Evolutionary conservation across 371 early-diverging fungal genomes (phyloP).

Genomic region (Mucor sp.): DNA sequence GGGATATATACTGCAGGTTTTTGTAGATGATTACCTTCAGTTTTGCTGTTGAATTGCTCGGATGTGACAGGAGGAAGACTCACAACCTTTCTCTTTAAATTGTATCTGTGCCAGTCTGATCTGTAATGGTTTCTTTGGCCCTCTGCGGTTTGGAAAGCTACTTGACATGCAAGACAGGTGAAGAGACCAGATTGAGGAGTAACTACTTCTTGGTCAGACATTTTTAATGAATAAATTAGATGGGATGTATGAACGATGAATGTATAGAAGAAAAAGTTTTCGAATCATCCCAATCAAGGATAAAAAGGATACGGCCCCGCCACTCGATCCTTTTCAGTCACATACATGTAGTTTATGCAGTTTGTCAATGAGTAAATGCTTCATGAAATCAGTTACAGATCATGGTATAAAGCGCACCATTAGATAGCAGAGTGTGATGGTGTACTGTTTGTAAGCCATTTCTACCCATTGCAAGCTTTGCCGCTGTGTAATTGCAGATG

Average conservation of each 20-base stretch:
- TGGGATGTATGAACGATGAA: background rate
- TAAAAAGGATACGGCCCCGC: background rate
- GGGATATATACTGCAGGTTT: background rate
- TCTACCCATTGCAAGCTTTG: background rate
- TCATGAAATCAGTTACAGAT: background rate
- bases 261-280: background rate
- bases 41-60: constrained; percentile 66
- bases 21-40: constrained; percentile 31
- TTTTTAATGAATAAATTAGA: background rate
- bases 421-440: background rate
- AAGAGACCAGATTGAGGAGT: constrained; percentile 40
- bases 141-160: constrained; percentile 82
- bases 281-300: background rate
- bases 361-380: background rate
- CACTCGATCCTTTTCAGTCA: constrained; percentile 9
- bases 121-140: constrained; percentile 84
- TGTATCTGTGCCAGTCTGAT: constrained; percentile 89
- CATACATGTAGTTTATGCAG: background rate
- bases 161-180: constrained; percentile 82
- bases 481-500: background rate
- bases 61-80: constrained; percentile 74
- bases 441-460: background rate
- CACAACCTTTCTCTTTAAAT: constrained; percentile 86
- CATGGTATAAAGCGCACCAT: background rate
- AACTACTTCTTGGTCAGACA: constrained; percentile 16